These are phyloP conservation scores for Entomortierella beljakovae DNA, from an alignment of 192 early-diverging fungal species.

Conservation along the genomic window DNA sequence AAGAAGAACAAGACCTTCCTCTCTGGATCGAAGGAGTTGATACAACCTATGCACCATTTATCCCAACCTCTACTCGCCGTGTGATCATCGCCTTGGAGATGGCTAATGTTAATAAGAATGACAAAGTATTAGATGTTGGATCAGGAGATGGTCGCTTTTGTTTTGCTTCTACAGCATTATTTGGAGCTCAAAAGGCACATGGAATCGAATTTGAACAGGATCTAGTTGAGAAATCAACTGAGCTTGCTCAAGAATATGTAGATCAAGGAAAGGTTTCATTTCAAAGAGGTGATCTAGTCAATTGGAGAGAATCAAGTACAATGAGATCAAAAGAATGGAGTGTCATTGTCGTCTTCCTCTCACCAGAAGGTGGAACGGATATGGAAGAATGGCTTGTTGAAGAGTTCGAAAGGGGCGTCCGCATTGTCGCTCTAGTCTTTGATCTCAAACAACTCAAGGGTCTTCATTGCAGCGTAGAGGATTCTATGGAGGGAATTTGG, in stretches of 20 bases:
- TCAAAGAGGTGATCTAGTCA: constrained; percentile 54
- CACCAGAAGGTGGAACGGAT: constrained; percentile 60
- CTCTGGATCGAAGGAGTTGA: constrained; percentile 67
- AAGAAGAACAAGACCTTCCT: constrained; percentile 53
- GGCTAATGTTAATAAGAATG: constrained; percentile 51
- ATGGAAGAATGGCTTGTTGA: constrained; percentile 58
- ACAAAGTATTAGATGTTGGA: constrained; percentile 67
- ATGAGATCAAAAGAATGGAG: constrained; percentile 55
- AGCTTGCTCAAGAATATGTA: constrained; percentile 35
- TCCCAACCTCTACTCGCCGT: constrained; percentile 65
- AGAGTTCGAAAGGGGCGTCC: constrained; percentile 57
- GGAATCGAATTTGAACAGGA: constrained; percentile 66
- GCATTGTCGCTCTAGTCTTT: constrained; percentile 66
- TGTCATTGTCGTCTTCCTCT: constrained; percentile 63
- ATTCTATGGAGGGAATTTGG: constrained; percentile 62
- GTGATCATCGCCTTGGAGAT: constrained; percentile 60
- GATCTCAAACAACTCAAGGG: constrained; percentile 62
- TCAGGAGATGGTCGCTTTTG: constrained; percentile 72
- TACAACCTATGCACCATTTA: constrained; percentile 64
- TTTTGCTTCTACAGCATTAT: constrained; percentile 59
- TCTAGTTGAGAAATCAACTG: constrained; percentile 56
- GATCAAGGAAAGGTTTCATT: constrained; percentile 41
- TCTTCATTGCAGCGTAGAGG: constrained; percentile 48
- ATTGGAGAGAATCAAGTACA: constrained; percentile 29
- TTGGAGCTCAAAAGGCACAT: constrained; percentile 52